Percentiles rank a stretch among this genome's conserved stretches.
These are phyloP conservation scores for Stellera chamaejasme DNA, from an alignment of 345 rosid genomes.

Conservation along the genomic window DNA sequence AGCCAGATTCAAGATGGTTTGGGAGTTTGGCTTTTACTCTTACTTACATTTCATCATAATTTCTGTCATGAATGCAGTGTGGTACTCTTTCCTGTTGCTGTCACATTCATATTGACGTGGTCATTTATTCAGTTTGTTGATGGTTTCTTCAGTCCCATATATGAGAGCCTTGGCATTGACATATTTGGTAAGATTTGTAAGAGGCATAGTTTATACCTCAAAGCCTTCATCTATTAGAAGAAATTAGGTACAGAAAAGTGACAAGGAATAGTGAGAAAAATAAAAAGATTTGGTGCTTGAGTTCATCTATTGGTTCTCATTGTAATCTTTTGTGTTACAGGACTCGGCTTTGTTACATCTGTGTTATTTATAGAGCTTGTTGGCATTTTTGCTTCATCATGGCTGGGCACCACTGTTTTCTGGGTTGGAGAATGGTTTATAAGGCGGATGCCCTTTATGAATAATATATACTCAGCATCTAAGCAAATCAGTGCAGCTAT, in stretches of 20 bases:
- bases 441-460: conserved; percentile 72
- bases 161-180: conserved; percentile 64
- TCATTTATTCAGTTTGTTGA: conserved; percentile 84
- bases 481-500: conserved; percentile 80
- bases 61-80: conserved; percentile 45
- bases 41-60: neutral
- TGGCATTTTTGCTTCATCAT: conserved; percentile 80
- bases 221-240: too few species aligned
- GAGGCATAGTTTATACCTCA: neutral
- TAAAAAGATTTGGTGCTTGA: neutral
- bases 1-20: conserved; percentile 4
- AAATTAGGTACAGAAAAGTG: too few species aligned
- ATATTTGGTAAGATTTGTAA: conserved; percentile 54
- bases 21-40: neutral
- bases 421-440: conserved; percentile 81
- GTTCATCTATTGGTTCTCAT: neutral
- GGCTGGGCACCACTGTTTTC: conserved; percentile 78
- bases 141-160: conserved; percentile 80
- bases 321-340: conserved; percentile 29
- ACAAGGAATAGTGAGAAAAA: too few species aligned
- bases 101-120: conserved; percentile 77
- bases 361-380: conserved; percentile 60
- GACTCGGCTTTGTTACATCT: conserved; percentile 80
- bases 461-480: conserved; percentile 73
- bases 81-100: conserved; percentile 81